These are phyloP conservation scores for Alliaria petiolata DNA, from an alignment of 345 rosid genomes.

Conservation along the genomic window DNA sequence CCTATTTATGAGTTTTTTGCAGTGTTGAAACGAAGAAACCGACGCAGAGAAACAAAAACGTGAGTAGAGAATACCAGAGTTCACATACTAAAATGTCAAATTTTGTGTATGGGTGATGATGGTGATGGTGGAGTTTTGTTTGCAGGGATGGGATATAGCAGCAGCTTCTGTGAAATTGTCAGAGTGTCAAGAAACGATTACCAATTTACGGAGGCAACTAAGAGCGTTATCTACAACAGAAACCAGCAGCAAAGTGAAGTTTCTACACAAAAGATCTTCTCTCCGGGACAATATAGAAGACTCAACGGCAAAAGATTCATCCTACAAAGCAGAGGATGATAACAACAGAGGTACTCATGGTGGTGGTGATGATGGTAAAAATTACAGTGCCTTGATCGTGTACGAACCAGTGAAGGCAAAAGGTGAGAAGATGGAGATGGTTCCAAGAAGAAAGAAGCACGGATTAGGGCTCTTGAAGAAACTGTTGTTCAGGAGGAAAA, in stretches of 20 bases:
- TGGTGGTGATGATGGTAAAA: neutral
- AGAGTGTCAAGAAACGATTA: conserved; percentile 85
- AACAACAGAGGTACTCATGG: neutral
- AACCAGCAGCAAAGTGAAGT: neutral
- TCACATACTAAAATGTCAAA: neutral
- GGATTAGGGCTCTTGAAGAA: conserved; percentile 60
- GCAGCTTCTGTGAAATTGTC: conserved; percentile 79
- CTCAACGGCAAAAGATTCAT: conserved; percentile 19
- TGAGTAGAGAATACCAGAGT: conserved; percentile 36
- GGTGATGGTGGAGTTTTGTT: neutral
- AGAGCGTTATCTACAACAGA: conserved; percentile 58
- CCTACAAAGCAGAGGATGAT: conserved; percentile 17
- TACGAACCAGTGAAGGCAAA: conserved; percentile 35
- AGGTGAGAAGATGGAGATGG: conserved; percentile 35
- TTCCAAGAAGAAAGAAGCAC: conserved; percentile 54
- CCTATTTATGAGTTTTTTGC: conserved; percentile 25
- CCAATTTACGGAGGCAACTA: conserved; percentile 68
- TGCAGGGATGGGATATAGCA: conserved; percentile 64
- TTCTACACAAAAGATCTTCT: conserved; percentile 21
- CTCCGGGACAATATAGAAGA: conserved; percentile 21
- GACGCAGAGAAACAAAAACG: conserved; percentile 49
- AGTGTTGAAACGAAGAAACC: conserved; percentile 60
- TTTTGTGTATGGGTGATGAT: no score
- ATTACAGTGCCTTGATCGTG: conserved; percentile 24
- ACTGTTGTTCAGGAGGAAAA: conserved; percentile 68